phyloP scores from a whole-genome alignment of 1,139 yeast species.

The Pichia sp. region DNA sequence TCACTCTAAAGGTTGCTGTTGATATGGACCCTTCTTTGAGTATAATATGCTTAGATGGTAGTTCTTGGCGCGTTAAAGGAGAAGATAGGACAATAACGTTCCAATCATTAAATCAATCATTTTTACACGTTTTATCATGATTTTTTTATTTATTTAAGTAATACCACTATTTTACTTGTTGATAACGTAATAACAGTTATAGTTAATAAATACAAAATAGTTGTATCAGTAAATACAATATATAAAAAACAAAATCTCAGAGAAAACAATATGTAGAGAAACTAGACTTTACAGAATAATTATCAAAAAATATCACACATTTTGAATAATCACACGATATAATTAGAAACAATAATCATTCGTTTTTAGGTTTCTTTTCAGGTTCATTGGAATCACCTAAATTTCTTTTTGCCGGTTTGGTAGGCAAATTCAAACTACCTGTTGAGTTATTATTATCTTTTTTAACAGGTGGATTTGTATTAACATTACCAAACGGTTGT shows the following conservation, averaged over 20 bases:
- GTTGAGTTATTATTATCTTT: not conserved
- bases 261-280: too few relatives aligned
- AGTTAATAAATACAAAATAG: not conserved
- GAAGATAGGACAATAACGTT: slow-evolving; percentile 8
- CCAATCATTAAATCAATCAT: slow-evolving; percentile 7
- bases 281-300: too few relatives aligned
- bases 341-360: not conserved
- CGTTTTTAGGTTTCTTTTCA: slow-evolving; percentile 22
- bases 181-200: not conserved
- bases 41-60: slow-evolving; percentile 51
- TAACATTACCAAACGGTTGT: not conserved
- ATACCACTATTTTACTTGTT: too few relatives aligned
- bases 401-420: slow-evolving; percentile 18
- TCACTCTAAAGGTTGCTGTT: slow-evolving; percentile 25
- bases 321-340: not conserved
- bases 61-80: slow-evolving; percentile 13
- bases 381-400: slow-evolving; percentile 14
- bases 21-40: slow-evolving; percentile 1
- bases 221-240: not conserved
- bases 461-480: not conserved
- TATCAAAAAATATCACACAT: too few relatives aligned
- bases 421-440: slow-evolving; percentile 8
- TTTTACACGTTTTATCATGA: slow-evolving; percentile 6
- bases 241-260: too few relatives aligned
- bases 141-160: not conserved